Conservation (phyloP, 78 protist genomes). For the Thecamonas trahens region DNA sequence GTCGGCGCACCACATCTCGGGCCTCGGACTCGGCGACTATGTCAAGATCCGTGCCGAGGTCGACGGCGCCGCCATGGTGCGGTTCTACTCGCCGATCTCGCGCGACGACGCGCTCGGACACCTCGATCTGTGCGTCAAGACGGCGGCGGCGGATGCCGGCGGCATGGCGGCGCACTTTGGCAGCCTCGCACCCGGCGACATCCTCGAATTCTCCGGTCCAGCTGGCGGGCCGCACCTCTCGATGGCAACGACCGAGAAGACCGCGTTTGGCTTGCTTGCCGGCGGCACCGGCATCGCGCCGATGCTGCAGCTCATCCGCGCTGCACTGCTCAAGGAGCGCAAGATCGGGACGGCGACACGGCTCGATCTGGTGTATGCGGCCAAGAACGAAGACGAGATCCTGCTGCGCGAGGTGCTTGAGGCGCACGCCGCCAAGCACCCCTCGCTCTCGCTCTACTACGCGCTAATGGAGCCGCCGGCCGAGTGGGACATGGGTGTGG, state of each 20-base stretch:
- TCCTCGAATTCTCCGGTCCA: neutral
- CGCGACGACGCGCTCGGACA: slow-evolving; percentile 1
- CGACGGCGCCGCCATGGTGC: slow-evolving; percentile 8
- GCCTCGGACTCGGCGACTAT: slow-evolving; percentile 11
- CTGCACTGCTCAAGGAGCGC: neutral
- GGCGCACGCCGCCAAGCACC: neutral
- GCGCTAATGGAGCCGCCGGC: neutral
- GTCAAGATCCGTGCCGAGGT: neutral
- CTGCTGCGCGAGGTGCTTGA: slow-evolving; percentile 17
- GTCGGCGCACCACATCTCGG: neutral
- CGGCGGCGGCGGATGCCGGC: neutral
- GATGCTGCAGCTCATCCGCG: slow-evolving; percentile 25
- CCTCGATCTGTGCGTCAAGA: neutral
- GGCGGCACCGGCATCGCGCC: slow-evolving; percentile 45
- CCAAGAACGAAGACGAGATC: neutral
- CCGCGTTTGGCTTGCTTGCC: slow-evolving; percentile 19
- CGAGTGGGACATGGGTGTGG: slow-evolving; percentile 14
- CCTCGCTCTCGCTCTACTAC: slow-evolving; percentile 6
- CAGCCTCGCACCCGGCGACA: slow-evolving; percentile 2
- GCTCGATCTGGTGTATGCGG: slow-evolving; percentile 4
- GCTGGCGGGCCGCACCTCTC: neutral
- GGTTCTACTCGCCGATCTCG: slow-evolving; percentile 24
- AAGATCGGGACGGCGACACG: neutral
- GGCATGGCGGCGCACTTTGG: neutral
- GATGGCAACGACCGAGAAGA: no score